These are phyloP conservation scores for Acarospora socialis DNA, from an alignment of 2,329 filamentous ascomycete genomes.

Conservation along the genomic window DNA sequence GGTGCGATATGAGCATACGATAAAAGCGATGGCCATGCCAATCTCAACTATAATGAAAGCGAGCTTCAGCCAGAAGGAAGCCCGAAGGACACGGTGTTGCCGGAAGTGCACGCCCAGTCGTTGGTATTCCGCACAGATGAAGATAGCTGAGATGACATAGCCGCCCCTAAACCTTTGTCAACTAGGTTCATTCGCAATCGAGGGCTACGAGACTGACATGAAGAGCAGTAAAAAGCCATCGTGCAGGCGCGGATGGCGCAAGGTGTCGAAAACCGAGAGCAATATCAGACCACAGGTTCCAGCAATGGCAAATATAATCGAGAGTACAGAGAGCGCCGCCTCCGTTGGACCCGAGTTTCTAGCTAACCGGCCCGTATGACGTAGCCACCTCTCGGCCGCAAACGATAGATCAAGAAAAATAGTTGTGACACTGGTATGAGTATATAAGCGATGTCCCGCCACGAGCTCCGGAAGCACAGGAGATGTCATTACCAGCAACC, in stretches of 20 bases:
- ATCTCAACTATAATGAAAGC: slow-evolving; percentile 66
- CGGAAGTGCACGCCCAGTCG: slow-evolving; percentile 69
- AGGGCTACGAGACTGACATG: slow-evolving; percentile 33
- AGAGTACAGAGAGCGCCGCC: slow-evolving; percentile 23
- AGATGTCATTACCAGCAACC: no score
- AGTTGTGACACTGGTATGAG: slow-evolving; percentile 55
- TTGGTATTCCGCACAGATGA: slow-evolving; percentile 83
- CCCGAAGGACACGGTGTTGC: slow-evolving; percentile 55
- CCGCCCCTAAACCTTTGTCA: slow-evolving; percentile 35
- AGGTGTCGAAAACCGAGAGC: slow-evolving; percentile 73
- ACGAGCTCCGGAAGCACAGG: no score
- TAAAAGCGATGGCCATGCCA: slow-evolving; percentile 53
- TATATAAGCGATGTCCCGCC: no score
- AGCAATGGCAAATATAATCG: slow-evolving; percentile 46
- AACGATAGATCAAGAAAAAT: slow-evolving; percentile 73
- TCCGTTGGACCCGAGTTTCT: slow-evolving; percentile 45
- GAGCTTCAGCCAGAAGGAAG: slow-evolving; percentile 81
- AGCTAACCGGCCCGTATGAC: slow-evolving; percentile 64
- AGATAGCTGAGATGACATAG: slow-evolving; percentile 73
- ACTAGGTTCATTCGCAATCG: not conserved
- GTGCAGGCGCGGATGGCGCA: slow-evolving; percentile 52
- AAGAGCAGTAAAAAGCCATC: slow-evolving; percentile 68
- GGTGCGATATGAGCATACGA: slow-evolving; percentile 35
- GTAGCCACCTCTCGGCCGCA: slow-evolving; percentile 66
- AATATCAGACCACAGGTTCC: slow-evolving; percentile 72